Conservation (phyloP, 768 basidiomycete species). For the Candolleomyces aberdarensis region DNA sequence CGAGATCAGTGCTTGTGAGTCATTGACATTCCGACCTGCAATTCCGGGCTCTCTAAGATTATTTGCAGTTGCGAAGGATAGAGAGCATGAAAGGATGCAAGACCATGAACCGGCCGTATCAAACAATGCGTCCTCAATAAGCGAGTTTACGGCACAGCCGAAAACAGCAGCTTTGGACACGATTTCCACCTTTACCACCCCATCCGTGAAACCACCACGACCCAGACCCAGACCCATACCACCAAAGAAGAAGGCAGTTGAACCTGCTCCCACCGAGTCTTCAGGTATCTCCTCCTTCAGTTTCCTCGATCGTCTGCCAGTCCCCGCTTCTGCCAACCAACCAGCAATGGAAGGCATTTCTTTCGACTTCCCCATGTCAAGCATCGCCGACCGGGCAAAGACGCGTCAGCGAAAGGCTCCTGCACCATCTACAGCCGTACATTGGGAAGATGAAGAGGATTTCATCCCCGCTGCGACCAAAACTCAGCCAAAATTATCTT, state of each 20-base stretch:
- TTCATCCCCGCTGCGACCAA: constrained; percentile 26
- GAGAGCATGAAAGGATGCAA: too few relatives aligned
- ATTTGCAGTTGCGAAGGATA: too few relatives aligned
- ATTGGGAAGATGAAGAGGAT: constrained; percentile 37
- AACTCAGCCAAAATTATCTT: background rate
- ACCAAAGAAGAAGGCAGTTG: constrained; percentile 1
- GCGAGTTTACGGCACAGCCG: background rate
- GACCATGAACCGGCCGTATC: background rate
- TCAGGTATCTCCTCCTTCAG: background rate
- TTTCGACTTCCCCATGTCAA: constrained; percentile 17
- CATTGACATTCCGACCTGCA: background rate
- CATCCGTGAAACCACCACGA: background rate
- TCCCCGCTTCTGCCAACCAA: constrained; percentile 2
- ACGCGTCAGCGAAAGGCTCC: constrained; percentile 41
- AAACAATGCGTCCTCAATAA: background rate
- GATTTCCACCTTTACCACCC: constrained; percentile 1
- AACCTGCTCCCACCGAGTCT: background rate
- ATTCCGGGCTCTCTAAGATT: too few relatives aligned
- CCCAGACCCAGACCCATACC: constrained; percentile 11
- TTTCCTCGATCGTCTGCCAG: background rate
- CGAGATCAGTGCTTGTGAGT: constrained; percentile 1
- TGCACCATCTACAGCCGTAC: constrained; percentile 11
- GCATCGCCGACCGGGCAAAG: constrained; percentile 59
- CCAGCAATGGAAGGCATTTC: constrained; percentile 2
- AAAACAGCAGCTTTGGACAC: background rate